Percentiles rank a stretch among this genome's conserved stretches.
phyloP scores from a whole-genome alignment of 2,329 filamentous ascomycete species.

The Diaporthe amygdali region DNA sequence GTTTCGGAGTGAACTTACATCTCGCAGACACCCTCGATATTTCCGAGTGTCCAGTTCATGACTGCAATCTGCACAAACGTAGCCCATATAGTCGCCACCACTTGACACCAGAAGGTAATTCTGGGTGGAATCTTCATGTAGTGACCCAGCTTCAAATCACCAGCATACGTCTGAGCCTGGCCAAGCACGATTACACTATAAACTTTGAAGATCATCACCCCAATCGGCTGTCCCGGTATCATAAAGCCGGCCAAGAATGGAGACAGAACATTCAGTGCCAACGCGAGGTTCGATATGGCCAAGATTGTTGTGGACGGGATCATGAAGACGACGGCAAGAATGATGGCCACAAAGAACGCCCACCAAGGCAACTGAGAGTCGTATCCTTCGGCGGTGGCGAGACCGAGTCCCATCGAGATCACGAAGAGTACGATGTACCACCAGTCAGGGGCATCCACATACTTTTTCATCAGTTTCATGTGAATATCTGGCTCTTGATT shows the following conservation, averaged over 20 bases:
- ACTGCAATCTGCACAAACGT: conserved; percentile 51
- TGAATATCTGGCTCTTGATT: conserved; percentile 56
- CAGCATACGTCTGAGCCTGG: conserved; percentile 40
- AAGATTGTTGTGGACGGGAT: conserved; percentile 52
- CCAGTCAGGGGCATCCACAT: conserved; percentile 57
- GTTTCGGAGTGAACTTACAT: conserved; percentile 31
- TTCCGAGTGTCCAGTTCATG: conserved; percentile 48
- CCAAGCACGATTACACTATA: conserved; percentile 46
- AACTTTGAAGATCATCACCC: conserved; percentile 63
- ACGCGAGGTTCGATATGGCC: conserved; percentile 55
- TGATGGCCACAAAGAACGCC: conserved; percentile 54
- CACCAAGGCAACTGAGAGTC: conserved; percentile 58
- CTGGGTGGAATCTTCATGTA: conserved; percentile 50
- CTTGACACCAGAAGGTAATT: conserved; percentile 43
- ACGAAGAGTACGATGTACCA: conserved; percentile 55
- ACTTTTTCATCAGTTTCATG: conserved; percentile 58
- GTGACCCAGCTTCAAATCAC: conserved; percentile 42
- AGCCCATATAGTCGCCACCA: conserved; percentile 48
- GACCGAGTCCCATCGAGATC: conserved; percentile 51
- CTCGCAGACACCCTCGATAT: conserved; percentile 56
- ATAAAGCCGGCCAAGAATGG: conserved; percentile 64
- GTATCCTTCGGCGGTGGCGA: conserved; percentile 51
- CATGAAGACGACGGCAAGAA: conserved; percentile 51
- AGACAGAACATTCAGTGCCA: conserved; percentile 58
- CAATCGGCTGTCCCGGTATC: conserved; percentile 60